phyloP scores from a whole-genome alignment of 305 asterid genomes.

The Fraxinus sp. region DNA sequence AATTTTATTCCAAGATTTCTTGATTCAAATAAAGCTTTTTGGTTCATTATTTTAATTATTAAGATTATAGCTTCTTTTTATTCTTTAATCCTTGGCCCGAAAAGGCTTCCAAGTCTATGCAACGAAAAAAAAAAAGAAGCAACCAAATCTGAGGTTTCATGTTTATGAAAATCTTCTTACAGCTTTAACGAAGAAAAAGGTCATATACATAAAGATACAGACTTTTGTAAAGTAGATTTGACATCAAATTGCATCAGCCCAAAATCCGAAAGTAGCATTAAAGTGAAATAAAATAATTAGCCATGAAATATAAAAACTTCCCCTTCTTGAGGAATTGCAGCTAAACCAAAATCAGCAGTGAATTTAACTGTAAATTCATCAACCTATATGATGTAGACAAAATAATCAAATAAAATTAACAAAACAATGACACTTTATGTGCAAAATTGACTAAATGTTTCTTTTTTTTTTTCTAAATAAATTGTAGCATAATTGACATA shows the following conservation, averaged over 20 bases:
- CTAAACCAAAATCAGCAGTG: not conserved
- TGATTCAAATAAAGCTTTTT: not conserved
- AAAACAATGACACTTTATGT: not conserved
- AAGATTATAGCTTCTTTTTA: too few species aligned
- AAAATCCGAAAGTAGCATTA: not conserved
- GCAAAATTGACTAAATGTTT: not conserved
- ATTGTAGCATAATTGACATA: not conserved
- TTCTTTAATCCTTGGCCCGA: not conserved
- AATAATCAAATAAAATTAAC: not conserved
- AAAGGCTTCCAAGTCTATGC: too few species aligned
- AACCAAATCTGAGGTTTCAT: too few species aligned
- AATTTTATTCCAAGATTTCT: not conserved
- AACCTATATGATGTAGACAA: not conserved
- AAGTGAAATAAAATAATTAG: too few species aligned
- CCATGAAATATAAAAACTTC: too few species aligned
- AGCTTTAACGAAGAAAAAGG: too few species aligned
- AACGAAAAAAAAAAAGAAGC: too few species aligned
- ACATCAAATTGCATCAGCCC: not conserved
- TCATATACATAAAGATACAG: not conserved
- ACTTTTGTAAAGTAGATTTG: not conserved
- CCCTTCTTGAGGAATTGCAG: not conserved
- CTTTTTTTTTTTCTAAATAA: not conserved
- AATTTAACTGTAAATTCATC: not conserved
- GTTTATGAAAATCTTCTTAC: too few species aligned
- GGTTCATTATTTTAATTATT: not conserved